Evolutionary conservation across 495 filamentous ascomycete genomes (phyloP), one percentile per base, ranked within the genome.

Genomic region (Podospora pseudoanserina): DNA sequence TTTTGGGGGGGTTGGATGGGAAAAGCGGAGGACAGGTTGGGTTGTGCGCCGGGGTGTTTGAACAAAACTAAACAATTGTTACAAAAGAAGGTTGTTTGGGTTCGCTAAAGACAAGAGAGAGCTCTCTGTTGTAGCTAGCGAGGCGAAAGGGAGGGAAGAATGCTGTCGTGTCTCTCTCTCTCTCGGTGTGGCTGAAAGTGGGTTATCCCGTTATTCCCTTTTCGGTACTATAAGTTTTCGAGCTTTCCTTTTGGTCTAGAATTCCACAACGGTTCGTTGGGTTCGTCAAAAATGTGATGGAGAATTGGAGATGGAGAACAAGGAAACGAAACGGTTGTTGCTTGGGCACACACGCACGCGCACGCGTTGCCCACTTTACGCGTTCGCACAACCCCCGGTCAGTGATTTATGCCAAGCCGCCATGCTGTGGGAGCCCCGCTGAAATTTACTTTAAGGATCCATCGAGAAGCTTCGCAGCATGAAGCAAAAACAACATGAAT

Each of bases 361-460:
- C 20, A 1, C 39, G 39, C 39, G 39, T 49, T 49, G 69, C 68
- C 63, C 63, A 71, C 69, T 68, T 71, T 63, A 68, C 69, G 69
- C 69, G 69, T 67, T 61, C 58, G 19, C 39, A 49, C 39, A 49
- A 13, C 39, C 39, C 39, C 39, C 13, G 39, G 4, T 49, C 39
- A 16, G 39, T 11, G 39, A 11, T 32, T 3, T 5, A 9, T 49
- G 39, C 39, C 39, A 49, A 49, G 30, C 23, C 23, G 39, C 39
- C 39, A 23, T 23, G 23, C 23, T 23, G 23, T 49, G 39, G 15
- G 39, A 49, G 39, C 39, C 39, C 39, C 39, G 39, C 39, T 49
- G 13, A 49, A 49, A 49, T 49, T 49, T 49, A 11, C 39, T 49
- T 49, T 2, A 49, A 2, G 6, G 39, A 49, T 49, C 9, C 39